Conservation (phyloP, 768 basidiomycete genomes). For the Pholiota conissans region DNA sequence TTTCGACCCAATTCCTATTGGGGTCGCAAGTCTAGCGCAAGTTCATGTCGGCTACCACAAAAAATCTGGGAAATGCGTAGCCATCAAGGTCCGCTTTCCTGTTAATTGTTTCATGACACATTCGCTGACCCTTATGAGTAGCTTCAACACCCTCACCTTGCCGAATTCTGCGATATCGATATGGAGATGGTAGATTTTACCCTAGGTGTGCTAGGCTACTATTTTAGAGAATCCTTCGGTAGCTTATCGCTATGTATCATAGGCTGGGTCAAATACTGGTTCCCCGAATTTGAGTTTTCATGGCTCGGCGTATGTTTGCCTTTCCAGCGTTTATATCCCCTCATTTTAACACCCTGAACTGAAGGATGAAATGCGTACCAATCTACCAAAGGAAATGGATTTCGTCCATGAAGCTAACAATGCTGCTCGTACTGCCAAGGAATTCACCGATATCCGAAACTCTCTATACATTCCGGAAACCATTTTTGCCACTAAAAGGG, state of each 20-base stretch:
- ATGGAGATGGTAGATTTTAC: conserved; percentile 82
- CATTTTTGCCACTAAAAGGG: conserved; percentile 76
- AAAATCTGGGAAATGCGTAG: conserved; percentile 72
- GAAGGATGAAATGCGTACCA: conserved; percentile 90
- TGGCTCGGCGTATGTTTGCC: conserved; percentile 72
- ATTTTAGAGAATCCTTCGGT: neutral
- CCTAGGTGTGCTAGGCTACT: conserved; percentile 44
- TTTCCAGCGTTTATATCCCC: neutral
- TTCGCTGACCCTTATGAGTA: conserved; percentile 21
- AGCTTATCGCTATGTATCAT: neutral
- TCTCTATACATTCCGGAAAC: conserved; percentile 90
- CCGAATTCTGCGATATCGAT: conserved; percentile 91
- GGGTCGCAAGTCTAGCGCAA: conserved; percentile 95
- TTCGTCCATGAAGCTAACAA: conserved; percentile 90
- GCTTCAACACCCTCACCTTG: conserved; percentile 91
- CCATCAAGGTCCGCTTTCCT: conserved; percentile 67
- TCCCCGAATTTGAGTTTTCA: conserved; percentile 94
- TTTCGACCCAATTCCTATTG: conserved; percentile 87
- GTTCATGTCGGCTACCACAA: conserved; percentile 84
- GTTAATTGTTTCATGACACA: neutral
- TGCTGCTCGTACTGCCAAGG: conserved; percentile 63
- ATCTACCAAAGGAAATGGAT: conserved; percentile 92
- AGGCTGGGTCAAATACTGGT: conserved; percentile 90
- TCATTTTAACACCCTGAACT: conserved; percentile 39
- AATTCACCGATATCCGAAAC: conserved; percentile 70